Evolutionary conservation across 2,329 filamentous ascomycete species (phyloP).

Genomic region (Tolypocladium tropicale): DNA sequence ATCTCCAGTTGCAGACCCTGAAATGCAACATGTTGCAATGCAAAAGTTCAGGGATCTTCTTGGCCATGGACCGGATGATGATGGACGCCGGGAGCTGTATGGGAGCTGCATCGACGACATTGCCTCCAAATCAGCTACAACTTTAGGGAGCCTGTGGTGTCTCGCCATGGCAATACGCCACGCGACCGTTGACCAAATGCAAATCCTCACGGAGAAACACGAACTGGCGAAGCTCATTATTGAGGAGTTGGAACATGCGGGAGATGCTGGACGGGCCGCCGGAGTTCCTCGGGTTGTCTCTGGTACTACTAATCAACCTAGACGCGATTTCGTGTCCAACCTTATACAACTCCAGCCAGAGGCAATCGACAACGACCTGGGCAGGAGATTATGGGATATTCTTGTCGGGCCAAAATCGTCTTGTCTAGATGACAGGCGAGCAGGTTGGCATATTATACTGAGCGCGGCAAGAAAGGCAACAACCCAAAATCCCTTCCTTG

Average conservation of each 20-base stretch:
- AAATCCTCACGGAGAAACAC: constrained; percentile 48
- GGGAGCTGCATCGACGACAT: constrained; percentile 60
- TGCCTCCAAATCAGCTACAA: constrained; percentile 47
- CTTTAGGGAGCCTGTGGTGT: constrained; percentile 64
- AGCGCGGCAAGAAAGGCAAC: constrained; percentile 27
- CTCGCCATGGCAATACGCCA: constrained; percentile 40
- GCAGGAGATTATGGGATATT: constrained; percentile 58
- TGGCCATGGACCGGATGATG: constrained; percentile 36
- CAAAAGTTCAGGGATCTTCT: constrained; percentile 53
- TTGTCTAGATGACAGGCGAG: constrained; percentile 48
- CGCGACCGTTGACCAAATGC: constrained; percentile 40
- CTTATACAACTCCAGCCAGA: constrained; percentile 52
- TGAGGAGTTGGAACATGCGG: constrained; percentile 51
- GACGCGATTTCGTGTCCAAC: constrained; percentile 44
- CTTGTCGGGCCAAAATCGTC: constrained; percentile 57
- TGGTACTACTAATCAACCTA: constrained; percentile 39
- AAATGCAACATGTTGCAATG: constrained; percentile 54
- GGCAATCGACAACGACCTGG: constrained; percentile 51
- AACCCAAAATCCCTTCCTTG: constrained; percentile 45
- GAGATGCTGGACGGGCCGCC: constrained; percentile 17
- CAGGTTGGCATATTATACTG: constrained; percentile 60
- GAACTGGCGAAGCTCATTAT: constrained; percentile 52
- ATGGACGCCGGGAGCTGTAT: constrained; percentile 54
- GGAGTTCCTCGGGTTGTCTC: constrained; percentile 34
- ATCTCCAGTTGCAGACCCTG: constrained; percentile 44